These are phyloP conservation scores for Ceratobasidium papillatum DNA, from an alignment of 1,284 basidiomycete genomes.

Conservation along the genomic window DNA sequence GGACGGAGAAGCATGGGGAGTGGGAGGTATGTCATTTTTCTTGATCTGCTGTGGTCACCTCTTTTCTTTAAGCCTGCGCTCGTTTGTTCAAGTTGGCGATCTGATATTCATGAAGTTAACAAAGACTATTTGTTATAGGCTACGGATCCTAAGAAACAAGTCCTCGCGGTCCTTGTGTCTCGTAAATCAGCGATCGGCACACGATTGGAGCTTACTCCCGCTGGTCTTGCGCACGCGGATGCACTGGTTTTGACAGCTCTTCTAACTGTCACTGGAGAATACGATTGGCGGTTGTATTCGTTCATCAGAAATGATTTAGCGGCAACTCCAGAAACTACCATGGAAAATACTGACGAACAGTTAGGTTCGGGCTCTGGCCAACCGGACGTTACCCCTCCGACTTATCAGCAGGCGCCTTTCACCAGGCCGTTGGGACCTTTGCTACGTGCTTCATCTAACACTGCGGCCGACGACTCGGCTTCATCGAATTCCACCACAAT, in stretches of 20 bases:
- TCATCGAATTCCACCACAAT: too few relatives aligned
- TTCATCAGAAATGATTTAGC: neutral
- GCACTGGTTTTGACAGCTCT: slow-evolving; percentile 16
- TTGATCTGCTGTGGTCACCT: neutral
- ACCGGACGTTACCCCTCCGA: neutral
- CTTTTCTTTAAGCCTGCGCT: too few relatives aligned
- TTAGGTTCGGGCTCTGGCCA: neutral
- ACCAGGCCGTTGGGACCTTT: slow-evolving; percentile 18
- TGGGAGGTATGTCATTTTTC: slow-evolving; percentile 13
- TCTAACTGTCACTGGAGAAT: slow-evolving; percentile 5
- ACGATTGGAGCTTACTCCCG: slow-evolving; percentile 5
- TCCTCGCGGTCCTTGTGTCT: slow-evolving; percentile 8
- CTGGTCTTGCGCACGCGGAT: neutral
- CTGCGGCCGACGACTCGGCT: neutral
- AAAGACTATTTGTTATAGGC: neutral
- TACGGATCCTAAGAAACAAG: slow-evolving; percentile 1
- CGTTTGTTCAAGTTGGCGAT: neutral
- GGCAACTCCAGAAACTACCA: neutral
- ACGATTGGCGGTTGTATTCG: slow-evolving; percentile 17
- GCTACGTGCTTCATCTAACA: neutral
- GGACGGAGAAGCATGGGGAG: slow-evolving; percentile 18
- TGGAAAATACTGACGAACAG: neutral
- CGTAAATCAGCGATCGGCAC: slow-evolving; percentile 8
- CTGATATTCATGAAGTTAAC: neutral
- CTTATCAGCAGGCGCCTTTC: slow-evolving; percentile 15